phyloP scores from a whole-genome alignment of 306 rosid species.

The Casuarina glauca region DNA sequence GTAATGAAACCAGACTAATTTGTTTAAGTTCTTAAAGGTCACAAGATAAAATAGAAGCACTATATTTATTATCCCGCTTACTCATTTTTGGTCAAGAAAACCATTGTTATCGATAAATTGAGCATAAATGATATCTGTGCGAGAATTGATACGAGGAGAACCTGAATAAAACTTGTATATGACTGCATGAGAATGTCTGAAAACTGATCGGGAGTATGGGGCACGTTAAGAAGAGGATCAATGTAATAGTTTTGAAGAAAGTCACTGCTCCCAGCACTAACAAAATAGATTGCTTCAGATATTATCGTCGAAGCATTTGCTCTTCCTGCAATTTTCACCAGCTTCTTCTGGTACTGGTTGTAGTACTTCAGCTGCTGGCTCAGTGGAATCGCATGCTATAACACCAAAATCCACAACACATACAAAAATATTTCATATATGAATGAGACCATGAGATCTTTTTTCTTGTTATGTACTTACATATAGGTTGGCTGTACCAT shows the following conservation, averaged over 20 bases:
- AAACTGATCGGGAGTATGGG: constrained; percentile 50
- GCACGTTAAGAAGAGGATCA: constrained; percentile 49
- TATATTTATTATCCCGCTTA: no score
- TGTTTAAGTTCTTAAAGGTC: no score
- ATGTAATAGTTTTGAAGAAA: constrained; percentile 69
- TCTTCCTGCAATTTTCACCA: constrained; percentile 46
- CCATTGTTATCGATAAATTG: no score
- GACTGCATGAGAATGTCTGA: constrained; percentile 46
- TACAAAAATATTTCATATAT: neutral
- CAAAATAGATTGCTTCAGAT: constrained; percentile 51
- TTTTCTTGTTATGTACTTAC: constrained; percentile 32
- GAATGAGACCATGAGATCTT: neutral
- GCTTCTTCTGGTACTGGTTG: constrained; percentile 51
- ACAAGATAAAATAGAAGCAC: no score
- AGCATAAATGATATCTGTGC: neutral
- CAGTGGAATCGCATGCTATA: constrained; percentile 56
- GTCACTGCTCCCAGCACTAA: constrained; percentile 61
- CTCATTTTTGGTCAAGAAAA: no score
- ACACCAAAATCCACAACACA: constrained; percentile 2
- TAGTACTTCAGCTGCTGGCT: constrained; percentile 56
- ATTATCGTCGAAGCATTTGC: constrained; percentile 49
- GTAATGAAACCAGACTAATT: no score
- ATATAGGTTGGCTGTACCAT: constrained; percentile 45
- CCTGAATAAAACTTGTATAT: constrained; percentile 58
- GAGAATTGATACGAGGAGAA: constrained; percentile 7